Evolutionary conservation across 768 basidiomycete genomes (phyloP).

Genomic region (Cantharellus cinnabarinus): DNA sequence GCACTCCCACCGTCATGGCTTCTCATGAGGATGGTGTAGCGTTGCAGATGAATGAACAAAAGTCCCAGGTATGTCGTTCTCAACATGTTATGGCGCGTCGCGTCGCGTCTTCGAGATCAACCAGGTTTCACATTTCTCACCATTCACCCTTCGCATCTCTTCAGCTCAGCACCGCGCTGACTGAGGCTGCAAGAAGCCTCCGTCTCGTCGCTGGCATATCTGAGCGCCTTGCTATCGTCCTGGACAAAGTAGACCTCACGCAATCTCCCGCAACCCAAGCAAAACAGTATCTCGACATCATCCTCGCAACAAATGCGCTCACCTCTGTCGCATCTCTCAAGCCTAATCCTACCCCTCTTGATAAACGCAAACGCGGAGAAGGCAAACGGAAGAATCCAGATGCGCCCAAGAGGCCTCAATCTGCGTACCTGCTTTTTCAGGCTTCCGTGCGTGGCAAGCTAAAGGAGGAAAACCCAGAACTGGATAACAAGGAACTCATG

Average conservation of each 20-base stretch:
- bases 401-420: slow-evolving; percentile 83
- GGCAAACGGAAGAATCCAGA: slow-evolving; percentile 57
- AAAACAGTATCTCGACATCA: background rate
- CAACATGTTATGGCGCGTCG: too few relatives aligned
- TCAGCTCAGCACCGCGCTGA: background rate
- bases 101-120: too few relatives aligned
- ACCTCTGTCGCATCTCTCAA: background rate
- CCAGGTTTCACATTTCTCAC: too few relatives aligned
- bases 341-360: background rate
- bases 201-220: slow-evolving; percentile 6
- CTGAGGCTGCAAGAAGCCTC: background rate
- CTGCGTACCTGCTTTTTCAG: slow-evolving; percentile 87
- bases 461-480: slow-evolving; percentile 38
- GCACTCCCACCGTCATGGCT: too few relatives aligned
- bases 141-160: too few relatives aligned
- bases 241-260: slow-evolving; percentile 1
- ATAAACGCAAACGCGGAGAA: slow-evolving; percentile 5
- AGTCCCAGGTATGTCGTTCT: too few relatives aligned
- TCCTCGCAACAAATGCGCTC: background rate
- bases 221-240: slow-evolving; percentile 5
- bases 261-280: background rate
- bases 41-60: too few relatives aligned
- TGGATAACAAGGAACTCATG: slow-evolving; percentile 56
- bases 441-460: slow-evolving; percentile 67
- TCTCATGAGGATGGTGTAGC: too few relatives aligned